phyloP scores from a whole-genome alignment of 495 filamentous ascomycete genomes.

The Daldinia concentrica region DNA sequence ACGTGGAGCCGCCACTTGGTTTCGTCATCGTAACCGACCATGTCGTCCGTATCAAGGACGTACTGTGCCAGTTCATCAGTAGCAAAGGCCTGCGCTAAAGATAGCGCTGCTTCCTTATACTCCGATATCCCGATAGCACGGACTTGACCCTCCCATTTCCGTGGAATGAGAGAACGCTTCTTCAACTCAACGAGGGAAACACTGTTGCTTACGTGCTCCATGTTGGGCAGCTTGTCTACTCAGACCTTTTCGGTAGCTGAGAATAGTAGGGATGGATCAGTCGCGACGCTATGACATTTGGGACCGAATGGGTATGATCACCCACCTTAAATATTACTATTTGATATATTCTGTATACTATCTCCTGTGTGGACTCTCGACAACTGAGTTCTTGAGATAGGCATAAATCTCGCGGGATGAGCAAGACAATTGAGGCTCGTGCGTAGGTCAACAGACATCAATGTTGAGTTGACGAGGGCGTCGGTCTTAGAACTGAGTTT shows the following conservation, averaged over 20 bases:
- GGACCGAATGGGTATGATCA: slow-evolving; percentile 20
- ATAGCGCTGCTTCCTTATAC: slow-evolving; percentile 70
- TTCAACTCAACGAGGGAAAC: slow-evolving; percentile 54
- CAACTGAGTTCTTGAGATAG: slow-evolving; percentile 75
- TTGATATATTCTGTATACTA: slow-evolving; percentile 63
- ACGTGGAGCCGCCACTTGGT: slow-evolving; percentile 78
- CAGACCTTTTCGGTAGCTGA: slow-evolving; percentile 23
- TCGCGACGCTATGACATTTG: slow-evolving; percentile 11
- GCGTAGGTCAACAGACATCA: slow-evolving; percentile 82
- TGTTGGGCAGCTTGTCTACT: slow-evolving; percentile 45
- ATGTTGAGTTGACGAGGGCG: slow-evolving; percentile 54
- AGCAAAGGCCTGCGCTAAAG: slow-evolving; percentile 78
- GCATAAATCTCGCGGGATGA: slow-evolving; percentile 74
- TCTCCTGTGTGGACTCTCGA: slow-evolving; percentile 78
- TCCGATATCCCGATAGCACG: slow-evolving; percentile 68
- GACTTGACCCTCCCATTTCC: slow-evolving; percentile 59
- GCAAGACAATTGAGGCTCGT: slow-evolving; percentile 73
- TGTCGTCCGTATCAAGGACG: slow-evolving; percentile 73
- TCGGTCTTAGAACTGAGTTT: slow-evolving; percentile 38
- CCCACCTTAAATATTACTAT: slow-evolving; percentile 50
- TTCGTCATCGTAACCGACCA: slow-evolving; percentile 64
- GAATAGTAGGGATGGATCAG: slow-evolving; percentile 18
- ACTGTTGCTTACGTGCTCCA: slow-evolving; percentile 53
- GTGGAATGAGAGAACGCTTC: slow-evolving; percentile 58
- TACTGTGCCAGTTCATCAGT: slow-evolving; percentile 77